A percentile compares a stretch with the other conserved stretches of the same genome.
Evolutionary conservation across 352 stramenopile genomes (phyloP).

Genomic region (Globisporangium orthogonon): DNA sequence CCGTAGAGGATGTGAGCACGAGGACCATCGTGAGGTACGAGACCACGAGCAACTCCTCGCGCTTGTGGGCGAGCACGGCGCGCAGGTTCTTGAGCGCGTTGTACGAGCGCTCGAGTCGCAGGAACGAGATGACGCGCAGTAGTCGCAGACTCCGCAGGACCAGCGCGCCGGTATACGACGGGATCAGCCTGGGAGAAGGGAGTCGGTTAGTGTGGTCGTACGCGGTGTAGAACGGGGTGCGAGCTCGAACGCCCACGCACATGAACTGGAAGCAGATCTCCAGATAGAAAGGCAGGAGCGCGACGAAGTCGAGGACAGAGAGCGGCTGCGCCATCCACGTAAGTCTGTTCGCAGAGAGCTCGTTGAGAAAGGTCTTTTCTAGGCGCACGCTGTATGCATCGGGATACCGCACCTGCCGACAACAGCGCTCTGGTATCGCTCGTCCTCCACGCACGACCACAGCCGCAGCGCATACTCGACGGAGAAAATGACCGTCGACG

Average conservation of each 20-base stretch:
- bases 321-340: slow-evolving; percentile 54
- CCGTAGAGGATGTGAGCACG: slow-evolving; percentile 47
- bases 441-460: slow-evolving; percentile 60
- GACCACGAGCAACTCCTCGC: slow-evolving; percentile 57
- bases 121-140: slow-evolving; percentile 48
- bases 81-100: slow-evolving; percentile 51
- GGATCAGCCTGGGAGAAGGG: slow-evolving; percentile 7
- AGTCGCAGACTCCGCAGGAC: slow-evolving; percentile 50
- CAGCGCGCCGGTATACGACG: slow-evolving; percentile 32
- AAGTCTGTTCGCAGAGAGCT: slow-evolving; percentile 17
- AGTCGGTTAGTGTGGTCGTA: background rate
- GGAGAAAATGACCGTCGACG: slow-evolving; percentile 54
- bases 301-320: slow-evolving; percentile 48
- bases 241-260: slow-evolving; percentile 16
- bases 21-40: slow-evolving; percentile 48
- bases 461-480: slow-evolving; percentile 50
- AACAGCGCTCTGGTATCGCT: slow-evolving; percentile 31
- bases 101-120: slow-evolving; percentile 55
- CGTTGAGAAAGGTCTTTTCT: background rate
- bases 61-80: slow-evolving; percentile 46
- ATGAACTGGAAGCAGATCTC: slow-evolving; percentile 41
- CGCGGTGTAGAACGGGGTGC: background rate
- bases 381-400: background rate
- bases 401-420: slow-evolving; percentile 23
- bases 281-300: slow-evolving; percentile 53